These are phyloP conservation scores for Stentor roeselii DNA, from an alignment of 73 alveolate genomes.

Conservation along the genomic window DNA sequence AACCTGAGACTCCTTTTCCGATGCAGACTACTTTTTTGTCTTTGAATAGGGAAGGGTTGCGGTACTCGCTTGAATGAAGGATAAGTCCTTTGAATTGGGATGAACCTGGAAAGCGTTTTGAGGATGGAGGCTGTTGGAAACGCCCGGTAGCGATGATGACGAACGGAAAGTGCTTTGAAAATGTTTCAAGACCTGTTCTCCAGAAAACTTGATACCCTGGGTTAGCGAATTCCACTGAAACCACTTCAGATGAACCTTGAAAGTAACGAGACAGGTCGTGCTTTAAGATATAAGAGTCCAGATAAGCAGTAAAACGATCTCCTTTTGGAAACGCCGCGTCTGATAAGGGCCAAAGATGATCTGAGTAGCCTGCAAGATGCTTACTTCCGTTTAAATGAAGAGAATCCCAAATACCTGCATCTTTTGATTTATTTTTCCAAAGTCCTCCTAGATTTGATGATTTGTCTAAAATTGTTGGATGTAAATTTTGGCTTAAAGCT, in stretches of 20 bases:
- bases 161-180: not conserved
- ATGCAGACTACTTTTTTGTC: not conserved
- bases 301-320: not conserved
- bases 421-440: not conserved
- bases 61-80: not conserved
- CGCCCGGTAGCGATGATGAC: not conserved
- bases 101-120: not conserved
- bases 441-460: not conserved
- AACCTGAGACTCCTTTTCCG: not conserved
- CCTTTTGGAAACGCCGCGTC: not conserved
- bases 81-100: not conserved
- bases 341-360: not conserved
- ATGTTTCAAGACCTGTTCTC: not conserved
- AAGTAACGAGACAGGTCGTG: not conserved
- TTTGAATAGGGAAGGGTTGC: not conserved
- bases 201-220: not conserved
- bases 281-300: not conserved
- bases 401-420: not conserved
- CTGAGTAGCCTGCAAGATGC: not conserved
- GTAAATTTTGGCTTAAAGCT: not conserved
- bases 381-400: not conserved
- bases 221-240: not conserved
- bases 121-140: not conserved
- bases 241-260: not conserved
- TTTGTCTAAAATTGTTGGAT: not conserved